Evolutionary conservation across 257 asterid genomes (phyloP).

Genomic region (Nicotiana undulata): DNA sequence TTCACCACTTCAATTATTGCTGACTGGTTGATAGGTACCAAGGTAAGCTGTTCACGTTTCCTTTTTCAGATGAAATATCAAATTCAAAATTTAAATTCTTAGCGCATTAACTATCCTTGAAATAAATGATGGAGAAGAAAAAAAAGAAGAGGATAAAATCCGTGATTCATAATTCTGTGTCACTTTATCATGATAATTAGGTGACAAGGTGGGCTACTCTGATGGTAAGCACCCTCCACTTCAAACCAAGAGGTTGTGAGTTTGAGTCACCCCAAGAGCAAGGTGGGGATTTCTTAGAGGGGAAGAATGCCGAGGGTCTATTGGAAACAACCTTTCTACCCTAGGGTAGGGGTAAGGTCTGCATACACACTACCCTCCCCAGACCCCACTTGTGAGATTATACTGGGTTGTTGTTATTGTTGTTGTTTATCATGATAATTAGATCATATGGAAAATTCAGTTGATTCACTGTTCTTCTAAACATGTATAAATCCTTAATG

Average conservation of each 20-base stretch:
- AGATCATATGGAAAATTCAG: background rate
- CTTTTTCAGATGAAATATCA: background rate
- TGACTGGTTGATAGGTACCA: slow-evolving; percentile 36
- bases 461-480: background rate
- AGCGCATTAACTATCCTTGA: background rate
- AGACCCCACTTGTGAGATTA: too few species aligned
- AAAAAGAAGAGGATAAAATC: background rate
- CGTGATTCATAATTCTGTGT: background rate
- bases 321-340: too few species aligned
- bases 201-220: too few species aligned
- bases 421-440: too few species aligned
- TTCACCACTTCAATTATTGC: slow-evolving; percentile 48
- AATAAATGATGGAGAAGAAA: background rate
- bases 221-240: too few species aligned
- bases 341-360: too few species aligned
- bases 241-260: too few species aligned
- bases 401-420: too few species aligned
- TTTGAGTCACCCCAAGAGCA: too few species aligned
- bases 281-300: too few species aligned
- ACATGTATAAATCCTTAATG: background rate
- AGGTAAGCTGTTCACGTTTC: slow-evolving; percentile 29
- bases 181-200: background rate
- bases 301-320: too few species aligned
- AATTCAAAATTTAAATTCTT: background rate
- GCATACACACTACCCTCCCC: too few species aligned